These are phyloP conservation scores for Phialocephala subalpina DNA, from an alignment of 2,329 filamentous ascomycete genomes.

Conservation along the genomic window DNA sequence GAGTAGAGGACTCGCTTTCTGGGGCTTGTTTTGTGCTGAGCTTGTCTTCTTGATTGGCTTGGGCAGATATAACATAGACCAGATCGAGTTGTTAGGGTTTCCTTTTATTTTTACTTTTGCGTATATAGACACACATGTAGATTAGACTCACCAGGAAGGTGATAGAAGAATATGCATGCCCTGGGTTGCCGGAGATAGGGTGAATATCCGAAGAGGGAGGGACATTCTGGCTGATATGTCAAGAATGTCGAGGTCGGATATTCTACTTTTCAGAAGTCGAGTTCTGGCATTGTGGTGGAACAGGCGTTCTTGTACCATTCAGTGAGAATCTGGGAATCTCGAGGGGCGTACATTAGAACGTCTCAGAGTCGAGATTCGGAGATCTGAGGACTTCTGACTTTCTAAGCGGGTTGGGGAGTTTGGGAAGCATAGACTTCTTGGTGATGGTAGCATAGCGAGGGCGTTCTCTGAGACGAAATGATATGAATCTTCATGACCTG, in stretches of 20 bases:
- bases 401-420: neutral
- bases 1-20: neutral
- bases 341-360: neutral
- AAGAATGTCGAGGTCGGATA: neutral
- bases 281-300: neutral
- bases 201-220: neutral
- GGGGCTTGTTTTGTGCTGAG: too few relatives aligned
- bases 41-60: too few relatives aligned
- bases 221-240: neutral
- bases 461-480: constrained; percentile 2
- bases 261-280: neutral
- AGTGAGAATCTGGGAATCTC: neutral
- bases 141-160: neutral
- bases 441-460: constrained; percentile 14
- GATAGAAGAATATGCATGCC: too few relatives aligned
- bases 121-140: neutral
- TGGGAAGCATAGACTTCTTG: neutral
- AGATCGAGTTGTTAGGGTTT: neutral
- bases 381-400: neutral
- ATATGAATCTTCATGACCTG: neutral
- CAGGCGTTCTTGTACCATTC: neutral
- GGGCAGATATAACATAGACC: neutral
- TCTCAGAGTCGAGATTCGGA: neutral
- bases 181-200: too few relatives aligned
- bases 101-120: too few relatives aligned